Evolutionary conservation across 1,284 basidiomycete genomes (phyloP).

Genomic region (Entoloma clypeatum): DNA sequence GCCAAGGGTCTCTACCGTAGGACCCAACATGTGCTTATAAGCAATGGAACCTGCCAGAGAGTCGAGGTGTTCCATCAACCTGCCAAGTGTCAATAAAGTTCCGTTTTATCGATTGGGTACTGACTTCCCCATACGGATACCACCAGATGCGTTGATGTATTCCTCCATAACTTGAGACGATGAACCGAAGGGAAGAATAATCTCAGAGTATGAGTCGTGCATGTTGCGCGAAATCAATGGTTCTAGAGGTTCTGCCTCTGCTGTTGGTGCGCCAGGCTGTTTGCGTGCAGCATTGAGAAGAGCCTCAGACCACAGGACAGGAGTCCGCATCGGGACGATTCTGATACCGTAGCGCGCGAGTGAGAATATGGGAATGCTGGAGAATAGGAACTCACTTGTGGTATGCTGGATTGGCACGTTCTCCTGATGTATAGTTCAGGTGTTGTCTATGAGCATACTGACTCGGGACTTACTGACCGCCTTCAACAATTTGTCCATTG

Average conservation of each 20-base stretch:
- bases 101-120: conserved; percentile 13
- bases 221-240: conserved; percentile 48
- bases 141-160: conserved; percentile 67
- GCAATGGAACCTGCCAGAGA: conserved; percentile 79
- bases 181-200: conserved; percentile 59
- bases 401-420: conserved; percentile 53
- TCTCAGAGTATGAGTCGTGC: conserved; percentile 68
- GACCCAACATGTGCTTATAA: conserved; percentile 77
- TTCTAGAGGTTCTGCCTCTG: conserved; percentile 17
- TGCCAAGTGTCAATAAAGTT: conserved; percentile 16
- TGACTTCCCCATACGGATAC: conserved; percentile 63
- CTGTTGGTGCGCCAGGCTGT: conserved; percentile 11
- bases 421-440: conserved; percentile 31
- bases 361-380: too few species aligned
- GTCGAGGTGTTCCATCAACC: conserved; percentile 73
- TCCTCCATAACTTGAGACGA: conserved; percentile 56
- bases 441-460: conserved; percentile 1
- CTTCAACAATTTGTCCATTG: conserved; percentile 56
- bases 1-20: conserved; percentile 49
- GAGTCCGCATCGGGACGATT: conserved; percentile 48
- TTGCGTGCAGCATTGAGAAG: conserved; percentile 36
- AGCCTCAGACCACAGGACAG: conserved; percentile 55
- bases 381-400: conserved; percentile 39
- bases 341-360: too few species aligned
- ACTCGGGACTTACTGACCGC: conserved; percentile 47